Evolutionary conservation across 202 grass and related monocot genomes (phyloP).

Genomic region (Setaria viridis): DNA sequence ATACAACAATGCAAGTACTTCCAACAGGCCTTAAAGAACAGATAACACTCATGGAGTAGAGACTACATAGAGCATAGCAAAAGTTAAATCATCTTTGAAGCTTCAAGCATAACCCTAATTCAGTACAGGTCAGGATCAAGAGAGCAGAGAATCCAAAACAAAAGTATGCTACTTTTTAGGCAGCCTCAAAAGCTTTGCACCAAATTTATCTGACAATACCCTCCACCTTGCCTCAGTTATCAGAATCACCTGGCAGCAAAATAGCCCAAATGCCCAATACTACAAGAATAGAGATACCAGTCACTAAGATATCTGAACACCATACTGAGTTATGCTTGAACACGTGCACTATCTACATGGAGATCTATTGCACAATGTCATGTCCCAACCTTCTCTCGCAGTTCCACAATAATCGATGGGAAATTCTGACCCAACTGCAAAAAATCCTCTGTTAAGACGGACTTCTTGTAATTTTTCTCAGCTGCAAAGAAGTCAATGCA

Average conservation of each 20-base stretch:
- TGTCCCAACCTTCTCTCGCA: slow-evolving; percentile 5
- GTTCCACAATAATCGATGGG: background rate
- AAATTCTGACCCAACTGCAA: background rate
- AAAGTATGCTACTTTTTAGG: too few species aligned
- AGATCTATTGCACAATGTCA: background rate
- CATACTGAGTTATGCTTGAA: background rate
- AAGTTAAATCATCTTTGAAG: too few species aligned
- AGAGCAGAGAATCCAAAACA: too few species aligned
- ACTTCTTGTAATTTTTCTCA: background rate
- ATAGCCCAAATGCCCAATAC: background rate
- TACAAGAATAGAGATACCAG: background rate
- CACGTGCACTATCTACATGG: background rate
- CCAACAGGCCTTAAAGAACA: too few species aligned
- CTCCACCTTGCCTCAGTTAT: background rate
- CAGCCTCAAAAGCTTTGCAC: background rate
- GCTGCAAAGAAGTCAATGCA: background rate
- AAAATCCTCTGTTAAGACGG: background rate
- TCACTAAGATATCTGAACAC: background rate
- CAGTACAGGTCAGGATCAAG: too few species aligned
- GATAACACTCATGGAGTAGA: too few species aligned
- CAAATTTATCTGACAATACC: background rate
- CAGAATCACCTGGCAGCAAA: background rate
- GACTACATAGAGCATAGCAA: too few species aligned
- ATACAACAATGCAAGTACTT: too few species aligned
- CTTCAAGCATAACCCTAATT: too few species aligned